Evolutionary conservation across 2,329 filamentous ascomycete genomes (phyloP), one percentile per base, ranked within the genome.

Genomic region (Magnaporthales sp.): DNA sequence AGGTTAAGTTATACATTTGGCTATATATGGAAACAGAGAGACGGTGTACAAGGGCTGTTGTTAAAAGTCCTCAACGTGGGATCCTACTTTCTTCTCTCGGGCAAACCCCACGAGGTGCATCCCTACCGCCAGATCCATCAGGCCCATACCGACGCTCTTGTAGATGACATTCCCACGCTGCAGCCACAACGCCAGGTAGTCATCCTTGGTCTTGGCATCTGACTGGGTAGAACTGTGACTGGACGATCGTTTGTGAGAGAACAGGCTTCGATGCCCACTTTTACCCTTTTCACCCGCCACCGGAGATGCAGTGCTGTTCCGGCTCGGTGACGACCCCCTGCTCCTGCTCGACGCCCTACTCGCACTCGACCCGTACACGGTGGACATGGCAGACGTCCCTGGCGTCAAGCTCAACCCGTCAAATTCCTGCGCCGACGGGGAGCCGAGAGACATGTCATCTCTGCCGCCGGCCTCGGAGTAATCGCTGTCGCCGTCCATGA

Each of bases 91-190:
- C 74, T 81, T 87, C 65, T 81, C 77, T 58, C 78, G 79, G 1
- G 88, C 87, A 68, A 88, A 74, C 67, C 80, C 76, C 22, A 90
- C 74, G 63, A 90, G 69, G 66, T 87, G 83, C 70, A 81, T 80
- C 15, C 87, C 88, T 1, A 89, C 83, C 1, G 85, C 82, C 26
- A 90, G 74, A 71, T 90, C 88, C 87, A 90, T 89, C 64, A 89
- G 73, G 0, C 87, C 88, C 63, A 90, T 74, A 0, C 88, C 88
- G 0, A 90, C 88, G 68, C 85, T 86, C 79, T 90, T 90, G 73
- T 89, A 90, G 8, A 90, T 82, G 24, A 90, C 87, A 67, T 88
- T 90, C 0, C 88, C 88, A 2, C 80, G 80, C 67, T 82, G 78
- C 66, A 89, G 74, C 87, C 87, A 89, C 24, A 79, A 76, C 30